Base-by-base conservation (phyloP, 805 yeast genomes). In the Candida bentonensis region DNA sequence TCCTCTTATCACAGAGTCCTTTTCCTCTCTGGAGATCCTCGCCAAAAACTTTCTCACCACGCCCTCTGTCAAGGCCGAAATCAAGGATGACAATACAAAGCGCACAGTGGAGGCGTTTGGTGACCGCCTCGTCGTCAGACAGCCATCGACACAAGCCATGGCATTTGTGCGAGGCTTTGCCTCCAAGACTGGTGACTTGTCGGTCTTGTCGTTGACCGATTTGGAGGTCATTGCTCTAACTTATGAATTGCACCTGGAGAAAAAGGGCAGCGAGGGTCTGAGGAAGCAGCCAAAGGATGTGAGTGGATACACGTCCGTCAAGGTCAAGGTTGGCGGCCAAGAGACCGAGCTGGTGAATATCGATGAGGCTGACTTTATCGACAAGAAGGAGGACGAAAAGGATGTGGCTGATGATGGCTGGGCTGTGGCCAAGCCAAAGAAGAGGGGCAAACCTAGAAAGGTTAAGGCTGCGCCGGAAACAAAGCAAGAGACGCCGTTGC, bases 121-220 rank as follows among this genome's bases (percentile, higher is more conserved):
- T 22, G 88, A 84, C 41, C 62, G 64, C 13, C 65, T 92, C 43
- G 66, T 82, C 15, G 57, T 65, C 15, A 74, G 87, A 62, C 96
- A 88, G 52, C 98, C 99, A 2, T 74, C 69, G 45, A 66, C 74
- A 3, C 76, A 64, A 27, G 72, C 72, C 28, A 72, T 89, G 30
- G 74, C 74, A 48, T 73, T 71, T 48, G 94, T 87, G 7, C 65
- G 73, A 3, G 77, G 72, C 3, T 89, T 92, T 64, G 80, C 97
- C 11, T 80, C 74, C 55, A 66, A 82, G 42, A 88, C 97, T 1
- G 99, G 99, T 59, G 99, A 92, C 66, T 82, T 69, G 51, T 66
- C 82, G 3, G 98, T 89, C 3, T 70, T 92, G 46, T 84, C 95
- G 51, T 74, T 79, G 30, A 88, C 94, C 51, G 99, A 92, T 80